phyloP scores from a whole-genome alignment of 495 filamentous ascomycete species.

The Tuber calosporum region DNA sequence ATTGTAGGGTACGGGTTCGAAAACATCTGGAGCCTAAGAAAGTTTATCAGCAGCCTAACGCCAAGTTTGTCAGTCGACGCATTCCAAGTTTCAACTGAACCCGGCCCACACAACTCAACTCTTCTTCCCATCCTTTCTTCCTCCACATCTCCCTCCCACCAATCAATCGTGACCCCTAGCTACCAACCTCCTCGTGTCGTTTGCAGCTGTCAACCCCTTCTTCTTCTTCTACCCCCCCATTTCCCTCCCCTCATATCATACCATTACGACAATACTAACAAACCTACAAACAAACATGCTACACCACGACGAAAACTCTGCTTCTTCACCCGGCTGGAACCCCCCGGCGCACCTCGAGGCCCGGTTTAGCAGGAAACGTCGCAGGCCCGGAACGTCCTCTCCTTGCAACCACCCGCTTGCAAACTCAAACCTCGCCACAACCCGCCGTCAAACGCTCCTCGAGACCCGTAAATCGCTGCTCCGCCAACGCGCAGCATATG shows the following conservation, averaged over 20 bases:
- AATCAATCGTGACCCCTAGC: background rate
- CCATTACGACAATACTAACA: background rate
- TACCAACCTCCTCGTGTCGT: background rate
- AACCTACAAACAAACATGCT: constrained; percentile 16
- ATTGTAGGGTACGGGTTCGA: background rate
- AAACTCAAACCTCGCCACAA: constrained; percentile 35
- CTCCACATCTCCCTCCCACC: constrained; percentile 7
- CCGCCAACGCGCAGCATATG: constrained; percentile 87
- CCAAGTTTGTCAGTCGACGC: background rate
- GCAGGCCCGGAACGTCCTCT: constrained; percentile 29
- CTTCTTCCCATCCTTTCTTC: background rate
- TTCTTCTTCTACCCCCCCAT: background rate
- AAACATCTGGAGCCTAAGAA: background rate
- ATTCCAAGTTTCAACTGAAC: constrained; percentile 9
- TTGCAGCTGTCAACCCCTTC: background rate
- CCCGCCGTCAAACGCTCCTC: constrained; percentile 50
- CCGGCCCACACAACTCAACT: background rate
- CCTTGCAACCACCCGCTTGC: constrained; percentile 23
- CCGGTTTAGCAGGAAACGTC: constrained; percentile 38
- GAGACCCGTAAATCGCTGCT: constrained; percentile 88
- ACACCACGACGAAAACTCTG: constrained; percentile 30
- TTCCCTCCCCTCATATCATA: background rate
- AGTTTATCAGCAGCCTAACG: background rate
- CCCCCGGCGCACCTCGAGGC: constrained; percentile 39
- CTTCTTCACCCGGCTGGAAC: constrained; percentile 31